Percentiles rank a stretch among this genome's conserved stretches.
These are phyloP conservation scores for Wallacemonas sp. DNA, from an alignment of 208 protist species.

Conservation along the genomic window DNA sequence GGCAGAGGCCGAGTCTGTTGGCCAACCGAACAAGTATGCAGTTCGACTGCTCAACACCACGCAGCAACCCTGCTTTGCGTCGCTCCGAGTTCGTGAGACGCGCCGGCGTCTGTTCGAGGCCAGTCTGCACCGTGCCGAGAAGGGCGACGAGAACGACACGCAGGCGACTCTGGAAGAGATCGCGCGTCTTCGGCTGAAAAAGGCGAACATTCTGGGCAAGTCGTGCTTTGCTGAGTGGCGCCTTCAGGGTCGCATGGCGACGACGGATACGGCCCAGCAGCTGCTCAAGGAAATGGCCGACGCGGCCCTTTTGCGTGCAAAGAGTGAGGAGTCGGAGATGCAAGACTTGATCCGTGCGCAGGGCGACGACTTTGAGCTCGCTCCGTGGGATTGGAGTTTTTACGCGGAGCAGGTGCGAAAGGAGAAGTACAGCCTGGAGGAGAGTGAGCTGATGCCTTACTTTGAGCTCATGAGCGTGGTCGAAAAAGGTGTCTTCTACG, in stretches of 20 bases:
- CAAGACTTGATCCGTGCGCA: constrained; percentile 15
- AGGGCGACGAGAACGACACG: constrained; percentile 28
- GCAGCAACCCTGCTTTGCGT: constrained; percentile 42
- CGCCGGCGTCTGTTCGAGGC: constrained; percentile 40
- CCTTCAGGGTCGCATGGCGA: constrained; percentile 51
- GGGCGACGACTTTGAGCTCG: constrained; percentile 24
- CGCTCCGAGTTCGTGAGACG: constrained; percentile 30
- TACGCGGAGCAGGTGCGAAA: constrained; percentile 47
- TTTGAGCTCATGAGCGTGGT: constrained; percentile 49
- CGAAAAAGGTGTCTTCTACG: constrained; percentile 53
- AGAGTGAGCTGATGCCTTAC: constrained; percentile 43
- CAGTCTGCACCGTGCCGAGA: constrained; percentile 19
- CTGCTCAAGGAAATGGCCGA: constrained; percentile 27
- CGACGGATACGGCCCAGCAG: constrained; percentile 13
- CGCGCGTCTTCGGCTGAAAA: constrained; percentile 31
- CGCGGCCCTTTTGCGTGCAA: constrained; percentile 14
- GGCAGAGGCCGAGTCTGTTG: constrained; percentile 29
- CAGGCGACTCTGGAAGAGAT: constrained; percentile 26
- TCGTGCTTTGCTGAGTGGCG: constrained; percentile 47
- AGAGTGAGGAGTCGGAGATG: constrained; percentile 32
- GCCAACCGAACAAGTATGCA: constrained; percentile 40
- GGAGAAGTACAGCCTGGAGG: constrained; percentile 43
- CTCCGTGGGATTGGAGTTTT: constrained; percentile 49
- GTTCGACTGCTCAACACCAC: constrained; percentile 49
- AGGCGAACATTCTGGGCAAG: constrained; percentile 41